Percentiles rank a stretch among this genome's conserved stretches.
Conservation (phyloP, 169 alveolate genomes). For the Plasmodium chabaudi region DNA sequence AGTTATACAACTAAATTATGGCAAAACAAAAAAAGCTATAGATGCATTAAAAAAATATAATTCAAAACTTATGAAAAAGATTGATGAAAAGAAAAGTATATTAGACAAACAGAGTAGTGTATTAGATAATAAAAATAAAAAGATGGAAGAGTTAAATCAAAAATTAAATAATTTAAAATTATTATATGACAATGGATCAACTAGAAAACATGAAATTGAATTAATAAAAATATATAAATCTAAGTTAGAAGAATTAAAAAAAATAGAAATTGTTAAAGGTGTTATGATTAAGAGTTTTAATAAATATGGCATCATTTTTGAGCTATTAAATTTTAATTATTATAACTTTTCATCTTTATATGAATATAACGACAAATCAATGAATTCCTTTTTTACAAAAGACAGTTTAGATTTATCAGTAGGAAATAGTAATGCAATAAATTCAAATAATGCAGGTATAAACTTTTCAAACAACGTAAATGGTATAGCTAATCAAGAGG, state of each 20-base stretch:
- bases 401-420: not conserved
- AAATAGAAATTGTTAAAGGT: conserved; percentile 30
- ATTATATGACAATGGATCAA: conserved; percentile 35
- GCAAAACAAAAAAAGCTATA: conserved; percentile 72
- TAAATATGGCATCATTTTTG: conserved; percentile 60
- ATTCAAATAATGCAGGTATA: not conserved
- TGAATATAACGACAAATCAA: not conserved
- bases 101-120: conserved; percentile 27
- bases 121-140: conserved; percentile 13
- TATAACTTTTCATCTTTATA: conserved; percentile 47
- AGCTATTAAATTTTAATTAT: conserved; percentile 26
- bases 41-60: conserved; percentile 47
- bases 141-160: conserved; percentile 4
- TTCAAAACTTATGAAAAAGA: conserved; percentile 19
- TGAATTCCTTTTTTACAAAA: conserved; percentile 5
- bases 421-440: too few relatives aligned
- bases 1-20: conserved; percentile 17
- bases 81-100: conserved; percentile 33
- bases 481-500: not conserved
- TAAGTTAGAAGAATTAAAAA: conserved; percentile 22
- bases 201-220: conserved; percentile 35
- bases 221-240: conserved; percentile 21
- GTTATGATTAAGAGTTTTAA: conserved; percentile 15
- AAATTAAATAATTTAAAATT: conserved; percentile 17
- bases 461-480: not conserved